phyloP scores from a whole-genome alignment of 169 alveolate species.

The Plasmodium inui region DNA sequence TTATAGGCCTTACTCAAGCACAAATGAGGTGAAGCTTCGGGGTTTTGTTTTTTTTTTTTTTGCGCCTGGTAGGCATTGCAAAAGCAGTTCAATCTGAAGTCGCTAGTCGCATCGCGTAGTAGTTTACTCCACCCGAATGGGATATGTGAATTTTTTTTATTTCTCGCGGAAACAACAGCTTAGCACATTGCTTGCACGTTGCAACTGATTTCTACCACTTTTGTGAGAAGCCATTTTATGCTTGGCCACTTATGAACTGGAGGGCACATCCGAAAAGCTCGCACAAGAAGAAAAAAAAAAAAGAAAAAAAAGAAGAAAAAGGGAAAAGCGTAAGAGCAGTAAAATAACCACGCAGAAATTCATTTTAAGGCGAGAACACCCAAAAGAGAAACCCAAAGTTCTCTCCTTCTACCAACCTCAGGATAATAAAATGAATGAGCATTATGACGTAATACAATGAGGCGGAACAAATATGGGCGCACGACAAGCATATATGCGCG shows the following conservation, averaged over 20 bases:
- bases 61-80: neutral
- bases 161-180: neutral
- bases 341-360: neutral
- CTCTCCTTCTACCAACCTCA: neutral
- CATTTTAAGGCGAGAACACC: neutral
- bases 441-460: conserved; percentile 62
- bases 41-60: too few relatives aligned
- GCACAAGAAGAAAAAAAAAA: neutral
- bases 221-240: neutral
- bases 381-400: neutral
- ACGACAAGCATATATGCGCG: neutral
- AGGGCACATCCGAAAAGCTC: neutral
- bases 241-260: neutral
- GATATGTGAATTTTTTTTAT: neutral
- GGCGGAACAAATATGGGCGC: neutral
- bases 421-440: conserved; percentile 65
- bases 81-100: neutral
- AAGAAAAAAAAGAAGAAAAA: neutral
- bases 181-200: neutral
- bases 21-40: neutral
- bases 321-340: neutral
- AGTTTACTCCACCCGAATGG: neutral
- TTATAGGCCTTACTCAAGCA: neutral
- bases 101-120: neutral
- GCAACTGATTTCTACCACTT: neutral